Conservation (phyloP, 2,329 filamentous ascomycete genomes). For the Fusarium udum region DNA sequence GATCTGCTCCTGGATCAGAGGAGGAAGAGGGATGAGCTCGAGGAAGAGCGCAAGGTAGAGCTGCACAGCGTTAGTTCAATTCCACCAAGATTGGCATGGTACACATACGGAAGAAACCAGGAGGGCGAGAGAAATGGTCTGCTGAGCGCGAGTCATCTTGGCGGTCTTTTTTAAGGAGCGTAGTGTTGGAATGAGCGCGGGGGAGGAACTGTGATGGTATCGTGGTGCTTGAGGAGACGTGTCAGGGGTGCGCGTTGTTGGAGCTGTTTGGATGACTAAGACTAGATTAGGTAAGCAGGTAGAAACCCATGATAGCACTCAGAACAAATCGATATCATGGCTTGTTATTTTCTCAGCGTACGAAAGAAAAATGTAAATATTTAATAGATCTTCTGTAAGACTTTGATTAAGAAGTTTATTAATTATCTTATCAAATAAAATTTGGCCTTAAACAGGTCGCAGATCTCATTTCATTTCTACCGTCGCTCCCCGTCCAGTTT, state of each 20-base stretch:
- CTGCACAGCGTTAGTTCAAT: conserved; percentile 58
- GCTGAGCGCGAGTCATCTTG: conserved; percentile 92
- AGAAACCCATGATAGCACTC: not conserved
- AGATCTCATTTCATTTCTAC: not conserved
- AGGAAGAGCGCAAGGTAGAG: conserved; percentile 89
- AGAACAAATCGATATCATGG: not conserved
- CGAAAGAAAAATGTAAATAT: not conserved
- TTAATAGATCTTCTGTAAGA: not conserved
- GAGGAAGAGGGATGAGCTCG: conserved; percentile 81
- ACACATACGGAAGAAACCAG: conserved; percentile 83
- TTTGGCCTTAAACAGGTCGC: rapidly evolving
- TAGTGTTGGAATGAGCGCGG: not conserved
- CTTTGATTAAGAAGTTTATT: not conserved
- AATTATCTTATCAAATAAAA: not conserved
- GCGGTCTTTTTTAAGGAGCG: conserved; percentile 23
- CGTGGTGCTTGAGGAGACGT: conserved; percentile 42
- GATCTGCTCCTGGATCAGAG: conserved; percentile 81
- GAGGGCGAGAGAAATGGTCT: conserved; percentile 88
- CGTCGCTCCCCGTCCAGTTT: not conserved
- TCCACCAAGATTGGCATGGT: rapidly evolving
- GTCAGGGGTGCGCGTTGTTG: conserved; percentile 39
- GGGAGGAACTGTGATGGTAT: conserved; percentile 19
- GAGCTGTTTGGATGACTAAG: conserved; percentile 30
- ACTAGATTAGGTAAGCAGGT: conserved; percentile 11
- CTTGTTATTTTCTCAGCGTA: not conserved